A percentile compares a stretch with the other conserved stretches of the same genome.
These are phyloP conservation scores for Penicillium sp. DNA, from an alignment of 2,329 filamentous ascomycete species.

Conservation along the genomic window DNA sequence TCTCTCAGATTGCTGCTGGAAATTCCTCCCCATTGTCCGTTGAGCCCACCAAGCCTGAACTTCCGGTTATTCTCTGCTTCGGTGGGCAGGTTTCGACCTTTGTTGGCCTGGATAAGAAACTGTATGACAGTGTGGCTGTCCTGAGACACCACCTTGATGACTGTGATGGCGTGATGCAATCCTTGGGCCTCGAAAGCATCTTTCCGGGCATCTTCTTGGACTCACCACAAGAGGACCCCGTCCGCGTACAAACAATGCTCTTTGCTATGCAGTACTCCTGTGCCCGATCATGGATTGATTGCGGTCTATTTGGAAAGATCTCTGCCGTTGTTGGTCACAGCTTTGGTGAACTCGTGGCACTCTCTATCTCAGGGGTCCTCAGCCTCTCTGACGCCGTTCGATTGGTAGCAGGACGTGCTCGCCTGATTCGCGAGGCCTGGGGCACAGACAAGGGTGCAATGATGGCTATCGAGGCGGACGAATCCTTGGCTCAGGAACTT, in stretches of 20 bases:
- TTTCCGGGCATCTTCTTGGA: slow-evolving; percentile 36
- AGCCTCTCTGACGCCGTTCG: slow-evolving; percentile 31
- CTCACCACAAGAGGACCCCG: slow-evolving; percentile 18
- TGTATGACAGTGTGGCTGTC: slow-evolving; percentile 33
- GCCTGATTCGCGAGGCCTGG: slow-evolving; percentile 33
- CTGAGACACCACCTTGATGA: slow-evolving; percentile 39
- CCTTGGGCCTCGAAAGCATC: slow-evolving; percentile 36
- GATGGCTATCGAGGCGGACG: slow-evolving; percentile 33
- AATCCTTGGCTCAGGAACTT: neutral
- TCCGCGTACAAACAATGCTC: slow-evolving; percentile 37
- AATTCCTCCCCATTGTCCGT: neutral
- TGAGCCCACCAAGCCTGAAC: neutral
- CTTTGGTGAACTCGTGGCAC: slow-evolving; percentile 37
- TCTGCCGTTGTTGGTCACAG: slow-evolving; percentile 38
- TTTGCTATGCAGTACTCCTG: slow-evolving; percentile 42
- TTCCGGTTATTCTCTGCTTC: slow-evolving; percentile 41
- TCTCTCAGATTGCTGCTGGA: neutral
- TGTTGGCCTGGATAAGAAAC: slow-evolving; percentile 28
- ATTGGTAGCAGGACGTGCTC: slow-evolving; percentile 31
- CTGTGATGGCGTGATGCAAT: slow-evolving; percentile 32
- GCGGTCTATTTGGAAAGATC: slow-evolving; percentile 30
- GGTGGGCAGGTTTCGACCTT: slow-evolving; percentile 42
- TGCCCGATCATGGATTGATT: slow-evolving; percentile 40
- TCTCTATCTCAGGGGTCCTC: slow-evolving; percentile 32
- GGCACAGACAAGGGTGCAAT: slow-evolving; percentile 33